Base-by-base conservation (phyloP, 495 filamentous ascomycete species). In the Hyaloscypha variabilis region DNA sequence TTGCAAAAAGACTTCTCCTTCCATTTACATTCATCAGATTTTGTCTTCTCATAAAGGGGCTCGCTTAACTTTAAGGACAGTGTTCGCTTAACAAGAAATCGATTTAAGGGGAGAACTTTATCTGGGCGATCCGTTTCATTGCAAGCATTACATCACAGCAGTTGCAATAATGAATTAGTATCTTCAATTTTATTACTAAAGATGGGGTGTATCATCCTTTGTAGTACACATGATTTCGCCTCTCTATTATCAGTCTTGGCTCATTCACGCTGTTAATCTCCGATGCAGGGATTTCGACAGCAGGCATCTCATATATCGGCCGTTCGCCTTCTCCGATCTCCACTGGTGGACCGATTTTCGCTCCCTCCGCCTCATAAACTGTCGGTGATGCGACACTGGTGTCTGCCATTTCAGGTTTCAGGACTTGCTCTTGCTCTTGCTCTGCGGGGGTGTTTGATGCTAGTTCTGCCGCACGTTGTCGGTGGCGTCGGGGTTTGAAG, bases 401-500 rank as follows among this genome's bases (percentile, higher is more conserved):
- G 10, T 54, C 51, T 54, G 19, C 51, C 51, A 46, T 46, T 17
- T 46, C 39, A 46, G 39, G 5, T 54, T 54, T 28, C 25, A 28
- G 25, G 19, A 25, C 10, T 26, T 10, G 8, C 4, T 24, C 51
- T 54, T 54, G 21, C 3, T 54, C 19, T 51, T 14, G 1, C 10
- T 6, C 23, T 23, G 39, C 8, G 2, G 39, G 39, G 10, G 51
- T 10, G 8, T 54, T 54, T 36, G n/a, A 17, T 34, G 26, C 50
- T 24, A 30, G 46, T 56, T 63, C 60, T n/a, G 39, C 42, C n/a
- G 26, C 51, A 42, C 36, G 57, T 34, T 31, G 31, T 6, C 31
- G 31, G 6, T 36, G 11, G 39, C 39, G 39, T 10, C 58, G 42
- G 23, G 57, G 64, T 66, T 42, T 60, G 24, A 60, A 25, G 46